Evolutionary conservation across 2,329 filamentous ascomycete species (phyloP).

Genomic region (Shiraia bambusicola): DNA sequence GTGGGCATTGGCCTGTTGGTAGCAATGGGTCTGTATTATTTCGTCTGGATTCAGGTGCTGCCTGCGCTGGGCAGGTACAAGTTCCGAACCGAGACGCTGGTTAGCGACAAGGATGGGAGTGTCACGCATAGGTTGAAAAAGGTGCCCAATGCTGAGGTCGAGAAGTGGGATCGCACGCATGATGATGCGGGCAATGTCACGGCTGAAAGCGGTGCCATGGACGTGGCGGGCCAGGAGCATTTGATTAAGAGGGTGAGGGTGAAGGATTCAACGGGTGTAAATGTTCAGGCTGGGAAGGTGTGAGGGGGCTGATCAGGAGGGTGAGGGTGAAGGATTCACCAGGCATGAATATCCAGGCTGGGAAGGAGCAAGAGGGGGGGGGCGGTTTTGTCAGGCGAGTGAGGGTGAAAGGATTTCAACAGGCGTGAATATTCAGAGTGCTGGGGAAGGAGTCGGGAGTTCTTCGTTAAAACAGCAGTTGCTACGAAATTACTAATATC

Average conservation of each 20-base stretch:
- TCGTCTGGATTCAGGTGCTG: constrained; percentile 30
- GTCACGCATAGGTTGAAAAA: constrained; percentile 29
- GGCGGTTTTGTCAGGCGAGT: too few species aligned
- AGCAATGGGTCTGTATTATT: constrained; percentile 27
- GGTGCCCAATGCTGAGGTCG: constrained; percentile 26
- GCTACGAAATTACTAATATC: too few species aligned
- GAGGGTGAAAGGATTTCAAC: too few species aligned
- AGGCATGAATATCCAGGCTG: too few species aligned
- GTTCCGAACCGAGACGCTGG: constrained; percentile 30
- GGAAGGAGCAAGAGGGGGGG: too few species aligned
- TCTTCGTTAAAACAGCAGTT: too few species aligned
- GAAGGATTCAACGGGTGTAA: background rate
- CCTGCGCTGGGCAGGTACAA: constrained; percentile 24
- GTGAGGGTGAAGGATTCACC: too few species aligned
- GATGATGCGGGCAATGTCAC: constrained; percentile 31
- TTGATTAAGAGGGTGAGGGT: constrained; percentile 18
- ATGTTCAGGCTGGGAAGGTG: constrained; percentile 3
- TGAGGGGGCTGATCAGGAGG: too few species aligned
- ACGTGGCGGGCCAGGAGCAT: constrained; percentile 6
- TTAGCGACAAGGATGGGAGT: constrained; percentile 29
- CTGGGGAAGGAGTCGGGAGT: too few species aligned
- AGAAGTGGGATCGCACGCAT: constrained; percentile 35
- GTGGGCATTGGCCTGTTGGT: constrained; percentile 56
- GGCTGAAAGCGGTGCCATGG: constrained; percentile 7
- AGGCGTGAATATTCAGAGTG: too few species aligned